phyloP scores from a whole-genome alignment of 2,329 filamentous ascomycete species.

The Furcasterigmium furcatum region DNA sequence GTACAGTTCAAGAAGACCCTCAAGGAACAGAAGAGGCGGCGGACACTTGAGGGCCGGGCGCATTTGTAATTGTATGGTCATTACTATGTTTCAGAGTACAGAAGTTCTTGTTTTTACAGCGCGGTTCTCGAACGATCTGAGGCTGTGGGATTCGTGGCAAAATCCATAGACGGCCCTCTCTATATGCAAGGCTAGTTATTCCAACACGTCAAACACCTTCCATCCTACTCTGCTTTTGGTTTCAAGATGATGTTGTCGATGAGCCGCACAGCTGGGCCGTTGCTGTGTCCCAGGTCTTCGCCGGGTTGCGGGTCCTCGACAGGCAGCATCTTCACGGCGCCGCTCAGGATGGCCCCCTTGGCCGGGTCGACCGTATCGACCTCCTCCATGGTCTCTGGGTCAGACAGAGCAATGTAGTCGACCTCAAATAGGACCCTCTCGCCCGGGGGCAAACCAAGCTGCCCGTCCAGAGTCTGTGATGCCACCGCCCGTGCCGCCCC shows the following conservation, averaged over 20 bases:
- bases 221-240: slow-evolving; percentile 21
- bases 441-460: slow-evolving; percentile 55
- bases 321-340: slow-evolving; percentile 85
- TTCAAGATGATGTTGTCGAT: slow-evolving; percentile 89
- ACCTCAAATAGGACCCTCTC: slow-evolving; percentile 73
- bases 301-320: slow-evolving; percentile 66
- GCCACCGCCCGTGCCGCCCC: slow-evolving; percentile 64
- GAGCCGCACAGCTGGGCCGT: slow-evolving; percentile 74
- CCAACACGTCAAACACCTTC: neutral
- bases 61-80: slow-evolving; percentile 30
- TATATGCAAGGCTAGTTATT: neutral
- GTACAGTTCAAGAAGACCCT: slow-evolving; percentile 37
- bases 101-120: neutral
- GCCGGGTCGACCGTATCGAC: slow-evolving; percentile 65
- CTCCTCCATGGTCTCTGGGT: slow-evolving; percentile 81
- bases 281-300: slow-evolving; percentile 72
- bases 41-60: slow-evolving; percentile 47
- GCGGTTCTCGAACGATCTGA: neutral
- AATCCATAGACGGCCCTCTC: too few species aligned
- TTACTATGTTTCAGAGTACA: slow-evolving; percentile 3
- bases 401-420: slow-evolving; percentile 89
- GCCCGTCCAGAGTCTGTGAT: slow-evolving; percentile 51
- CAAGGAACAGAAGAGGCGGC: slow-evolving; percentile 42
- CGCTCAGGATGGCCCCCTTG: slow-evolving; percentile 80
- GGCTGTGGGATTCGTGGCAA: neutral